These are phyloP conservation scores for Gleditsia sinensis DNA, from an alignment of 306 rosid genomes.

Conservation along the genomic window DNA sequence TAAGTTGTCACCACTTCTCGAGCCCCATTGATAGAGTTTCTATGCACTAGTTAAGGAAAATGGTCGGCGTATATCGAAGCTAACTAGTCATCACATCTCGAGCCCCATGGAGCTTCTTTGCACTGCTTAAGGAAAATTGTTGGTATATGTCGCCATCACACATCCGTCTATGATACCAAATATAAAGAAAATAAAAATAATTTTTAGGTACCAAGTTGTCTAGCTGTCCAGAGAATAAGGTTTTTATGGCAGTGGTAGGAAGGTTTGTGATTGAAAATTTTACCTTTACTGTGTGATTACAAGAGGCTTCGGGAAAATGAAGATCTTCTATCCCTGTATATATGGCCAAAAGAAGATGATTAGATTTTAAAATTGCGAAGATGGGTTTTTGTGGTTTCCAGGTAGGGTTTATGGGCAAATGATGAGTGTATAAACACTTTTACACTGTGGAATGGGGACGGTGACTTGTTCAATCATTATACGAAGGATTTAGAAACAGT, in stretches of 20 bases:
- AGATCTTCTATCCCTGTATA: neutral
- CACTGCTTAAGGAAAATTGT: neutral
- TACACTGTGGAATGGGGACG: neutral
- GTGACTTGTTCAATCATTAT: neutral
- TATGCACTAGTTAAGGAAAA: neutral
- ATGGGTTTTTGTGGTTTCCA: neutral
- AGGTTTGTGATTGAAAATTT: slow-evolving; percentile 3
- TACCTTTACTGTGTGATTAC: neutral
- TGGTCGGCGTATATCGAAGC: slow-evolving; percentile 14
- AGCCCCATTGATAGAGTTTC: slow-evolving; percentile 16
- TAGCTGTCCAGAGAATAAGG: slow-evolving; percentile 38
- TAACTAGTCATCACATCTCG: neutral
- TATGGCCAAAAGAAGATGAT: neutral
- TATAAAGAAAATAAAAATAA: neutral
- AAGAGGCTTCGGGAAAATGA: neutral
- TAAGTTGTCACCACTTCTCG: neutral
- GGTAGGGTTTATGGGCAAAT: slow-evolving; percentile 11
- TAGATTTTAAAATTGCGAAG: neutral
- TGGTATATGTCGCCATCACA: slow-evolving; percentile 26
- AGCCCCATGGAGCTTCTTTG: slow-evolving; percentile 2
- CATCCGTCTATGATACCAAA: neutral
- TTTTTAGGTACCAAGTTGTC: slow-evolving; percentile 23
- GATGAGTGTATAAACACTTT: neutral
- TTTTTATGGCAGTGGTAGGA: neutral
- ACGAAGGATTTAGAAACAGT: neutral